Conservation (phyloP, 2,329 filamentous ascomycete species). For the Hypoxylon rubiginosum region DNA sequence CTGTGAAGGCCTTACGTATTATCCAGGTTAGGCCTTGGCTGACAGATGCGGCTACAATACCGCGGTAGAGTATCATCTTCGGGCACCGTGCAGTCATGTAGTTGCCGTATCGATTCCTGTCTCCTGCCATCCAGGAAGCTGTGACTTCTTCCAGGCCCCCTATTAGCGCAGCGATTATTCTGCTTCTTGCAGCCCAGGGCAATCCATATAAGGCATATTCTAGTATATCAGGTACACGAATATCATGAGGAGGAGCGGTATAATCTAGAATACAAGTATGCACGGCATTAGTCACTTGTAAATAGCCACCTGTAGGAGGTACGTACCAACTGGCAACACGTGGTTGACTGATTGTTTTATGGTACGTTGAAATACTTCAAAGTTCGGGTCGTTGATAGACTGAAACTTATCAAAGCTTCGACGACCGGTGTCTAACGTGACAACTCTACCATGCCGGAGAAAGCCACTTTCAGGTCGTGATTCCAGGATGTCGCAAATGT, state of each 20-base stretch:
- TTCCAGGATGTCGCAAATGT: constrained; percentile 15
- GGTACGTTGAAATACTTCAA: constrained; percentile 1
- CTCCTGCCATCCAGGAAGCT: constrained; percentile 5
- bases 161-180: neutral
- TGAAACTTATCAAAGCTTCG: constrained; percentile 18
- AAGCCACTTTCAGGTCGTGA: neutral
- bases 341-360: constrained; percentile 1
- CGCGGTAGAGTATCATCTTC: neutral
- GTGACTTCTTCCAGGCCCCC: constrained; percentile 11
- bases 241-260: neutral
- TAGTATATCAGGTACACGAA: neutral
- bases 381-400: constrained; percentile 10
- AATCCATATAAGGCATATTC: neutral
- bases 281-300: neutral
- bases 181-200: constrained; percentile 1
- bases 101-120: constrained; percentile 1
- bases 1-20: neutral
- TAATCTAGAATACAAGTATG: neutral
- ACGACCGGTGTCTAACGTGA: constrained; percentile 8
- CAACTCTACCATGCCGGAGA: constrained; percentile 4
- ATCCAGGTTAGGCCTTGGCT: neutral
- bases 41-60: neutral
- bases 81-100: constrained; percentile 1
- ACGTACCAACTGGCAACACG: constrained; percentile 6
- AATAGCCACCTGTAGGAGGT: neutral